Evolutionary conservation across 2,329 filamentous ascomycete genomes (phyloP).

Genomic region (Coleophoma cylindrospora): DNA sequence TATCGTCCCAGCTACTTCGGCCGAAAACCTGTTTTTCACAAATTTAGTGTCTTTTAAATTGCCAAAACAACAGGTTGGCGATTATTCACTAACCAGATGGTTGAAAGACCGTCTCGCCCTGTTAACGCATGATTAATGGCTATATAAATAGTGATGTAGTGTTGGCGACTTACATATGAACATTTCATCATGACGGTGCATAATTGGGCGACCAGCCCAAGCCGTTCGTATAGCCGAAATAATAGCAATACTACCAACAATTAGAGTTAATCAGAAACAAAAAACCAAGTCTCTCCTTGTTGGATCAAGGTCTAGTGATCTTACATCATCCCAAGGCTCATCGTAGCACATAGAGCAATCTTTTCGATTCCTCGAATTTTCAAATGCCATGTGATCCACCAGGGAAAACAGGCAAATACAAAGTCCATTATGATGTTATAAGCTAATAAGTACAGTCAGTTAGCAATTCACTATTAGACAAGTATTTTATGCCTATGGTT

Average conservation of each 20-base stretch:
- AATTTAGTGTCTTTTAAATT: background rate
- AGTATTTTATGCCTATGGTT: background rate
- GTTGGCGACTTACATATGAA: conserved; percentile 36
- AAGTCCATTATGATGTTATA: conserved; percentile 52
- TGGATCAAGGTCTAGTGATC: conserved; percentile 3
- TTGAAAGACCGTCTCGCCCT: conserved; percentile 38
- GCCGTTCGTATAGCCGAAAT: conserved; percentile 40
- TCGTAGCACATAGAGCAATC: conserved; percentile 41
- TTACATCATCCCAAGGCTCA: conserved; percentile 45
- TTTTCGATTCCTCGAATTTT: conserved; percentile 44
- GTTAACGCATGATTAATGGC: background rate
- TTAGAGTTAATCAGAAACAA: background rate
- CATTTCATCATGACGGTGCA: conserved; percentile 34
- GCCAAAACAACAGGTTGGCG: background rate
- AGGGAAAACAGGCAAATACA: conserved; percentile 42
- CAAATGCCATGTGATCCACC: conserved; percentile 41
- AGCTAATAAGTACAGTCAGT: conserved; percentile 27
- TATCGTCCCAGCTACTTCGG: conserved; percentile 47
- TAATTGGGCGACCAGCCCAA: conserved; percentile 42
- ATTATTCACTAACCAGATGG: conserved; percentile 31
- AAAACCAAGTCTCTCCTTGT: background rate
- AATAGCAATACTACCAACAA: conserved; percentile 34
- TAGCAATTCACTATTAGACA: conserved; percentile 5
- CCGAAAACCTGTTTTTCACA: conserved; percentile 32
- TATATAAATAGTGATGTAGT: background rate